A percentile compares a stretch with the other conserved stretches of the same genome.
These are phyloP conservation scores for Alternaria novae-zelandiae DNA, from an alignment of 2,329 filamentous ascomycete species.

Conservation along the genomic window DNA sequence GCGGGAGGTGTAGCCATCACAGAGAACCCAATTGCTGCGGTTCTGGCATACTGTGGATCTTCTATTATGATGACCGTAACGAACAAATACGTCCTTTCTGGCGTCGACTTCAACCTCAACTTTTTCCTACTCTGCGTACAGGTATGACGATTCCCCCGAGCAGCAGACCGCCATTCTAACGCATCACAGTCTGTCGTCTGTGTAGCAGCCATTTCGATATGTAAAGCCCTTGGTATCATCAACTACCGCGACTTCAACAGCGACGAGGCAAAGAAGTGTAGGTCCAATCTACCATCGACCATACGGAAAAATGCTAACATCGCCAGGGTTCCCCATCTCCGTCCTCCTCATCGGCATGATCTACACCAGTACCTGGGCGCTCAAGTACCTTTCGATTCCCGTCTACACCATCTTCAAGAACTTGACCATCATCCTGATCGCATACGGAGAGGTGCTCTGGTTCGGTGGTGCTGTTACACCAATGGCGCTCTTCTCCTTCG, in stretches of 20 bases:
- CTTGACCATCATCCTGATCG: constrained; percentile 97
- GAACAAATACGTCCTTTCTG: constrained; percentile 98
- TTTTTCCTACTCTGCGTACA: constrained; percentile 93
- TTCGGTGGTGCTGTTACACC: constrained; percentile 91
- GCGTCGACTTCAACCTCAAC: constrained; percentile 90
- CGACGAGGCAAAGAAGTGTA: constrained; percentile 93
- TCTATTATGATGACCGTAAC: constrained; percentile 99
- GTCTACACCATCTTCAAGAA: constrained; percentile 99
- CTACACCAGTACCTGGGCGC: constrained; percentile 93
- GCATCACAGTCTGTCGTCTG: constrained; percentile 79
- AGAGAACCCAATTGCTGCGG: constrained; percentile 80
- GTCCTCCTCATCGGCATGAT: constrained; percentile 98
- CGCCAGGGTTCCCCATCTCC: constrained; percentile 90
- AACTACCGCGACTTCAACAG: constrained; percentile 82
- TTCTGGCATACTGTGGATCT: constrained; percentile 88
- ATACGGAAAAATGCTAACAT: constrained; percentile 14
- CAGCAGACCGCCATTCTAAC: constrained; percentile 21
- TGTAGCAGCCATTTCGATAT: constrained; percentile 79
- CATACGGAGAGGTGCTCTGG: constrained; percentile 97
- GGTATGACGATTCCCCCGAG: constrained; percentile 61
- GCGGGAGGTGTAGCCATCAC: constrained; percentile 55
- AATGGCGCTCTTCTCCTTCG: constrained; percentile 90
- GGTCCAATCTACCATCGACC: constrained; percentile 39
- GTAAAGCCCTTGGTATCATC: constrained; percentile 83
- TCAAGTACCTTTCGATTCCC: constrained; percentile 95